phyloP scores from a whole-genome alignment of 208 protist species.

The Phytomonas serpens region DNA sequence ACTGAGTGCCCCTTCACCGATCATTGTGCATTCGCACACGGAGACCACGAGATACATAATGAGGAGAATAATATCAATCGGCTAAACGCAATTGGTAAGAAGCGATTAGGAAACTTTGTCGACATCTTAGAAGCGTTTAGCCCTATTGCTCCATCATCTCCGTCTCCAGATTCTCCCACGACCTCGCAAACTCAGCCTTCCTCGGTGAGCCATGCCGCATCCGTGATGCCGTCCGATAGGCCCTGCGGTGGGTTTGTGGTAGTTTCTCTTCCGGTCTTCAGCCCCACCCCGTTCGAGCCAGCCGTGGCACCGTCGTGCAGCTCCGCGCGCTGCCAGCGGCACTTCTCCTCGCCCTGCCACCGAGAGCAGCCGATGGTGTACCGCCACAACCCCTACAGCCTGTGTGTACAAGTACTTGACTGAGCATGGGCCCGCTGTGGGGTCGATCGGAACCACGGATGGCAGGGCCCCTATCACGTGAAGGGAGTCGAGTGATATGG shows the following conservation, averaged over 20 bases:
- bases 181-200: not conserved
- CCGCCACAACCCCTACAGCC: constrained; percentile 78
- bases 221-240: constrained; percentile 12
- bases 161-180: constrained; percentile 7
- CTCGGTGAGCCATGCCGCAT: not conserved
- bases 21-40: constrained; percentile 80
- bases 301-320: not conserved
- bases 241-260: constrained; percentile 43
- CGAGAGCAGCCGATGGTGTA: constrained; percentile 54
- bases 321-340: constrained; percentile 22
- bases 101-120: constrained; percentile 32
- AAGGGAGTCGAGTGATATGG: not conserved
- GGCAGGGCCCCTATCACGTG: not conserved
- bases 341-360: constrained; percentile 52
- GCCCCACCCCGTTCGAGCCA: constrained; percentile 16
- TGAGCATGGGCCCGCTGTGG: not conserved
- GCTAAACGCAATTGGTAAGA: constrained; percentile 51
- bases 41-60: constrained; percentile 66
- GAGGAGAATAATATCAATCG: constrained; percentile 59
- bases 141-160: constrained; percentile 15
- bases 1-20: constrained; percentile 55
- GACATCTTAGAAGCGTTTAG: not conserved
- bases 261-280: constrained; percentile 42
- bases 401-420: constrained; percentile 6
- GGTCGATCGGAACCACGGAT: not conserved